Conservation (phyloP, 768 basidiomycete genomes). For the Gloeophyllum trabeum region DNA sequence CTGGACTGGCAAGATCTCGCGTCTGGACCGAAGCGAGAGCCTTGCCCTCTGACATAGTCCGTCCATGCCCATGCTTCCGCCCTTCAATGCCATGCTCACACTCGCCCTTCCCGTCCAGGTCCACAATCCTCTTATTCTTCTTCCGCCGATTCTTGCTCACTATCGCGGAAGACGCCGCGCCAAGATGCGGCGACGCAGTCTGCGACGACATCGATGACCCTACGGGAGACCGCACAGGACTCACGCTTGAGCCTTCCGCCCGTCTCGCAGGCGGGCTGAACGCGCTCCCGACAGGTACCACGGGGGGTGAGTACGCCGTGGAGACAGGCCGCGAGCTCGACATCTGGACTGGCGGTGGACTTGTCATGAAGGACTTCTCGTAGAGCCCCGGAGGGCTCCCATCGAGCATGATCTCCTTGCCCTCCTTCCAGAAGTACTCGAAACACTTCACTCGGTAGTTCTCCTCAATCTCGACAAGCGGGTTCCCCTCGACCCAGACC, state of each 20-base stretch:
- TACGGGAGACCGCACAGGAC: constrained; percentile 1
- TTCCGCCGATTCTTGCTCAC: constrained; percentile 38
- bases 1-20: not conserved
- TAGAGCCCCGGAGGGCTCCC: constrained; percentile 59
- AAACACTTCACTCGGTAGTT: constrained; percentile 73
- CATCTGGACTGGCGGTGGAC: constrained; percentile 39
- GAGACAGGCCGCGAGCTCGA: constrained; percentile 35
- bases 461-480: constrained; percentile 57
- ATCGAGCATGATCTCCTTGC: constrained; percentile 69
- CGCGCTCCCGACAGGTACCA: constrained; percentile 45
- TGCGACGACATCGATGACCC: constrained; percentile 19
- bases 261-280: no score
- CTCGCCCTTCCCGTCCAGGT: constrained; percentile 41
- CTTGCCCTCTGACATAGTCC: not conserved
- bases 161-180: constrained; percentile 23
- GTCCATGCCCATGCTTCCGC: not conserved
- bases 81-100: no score
- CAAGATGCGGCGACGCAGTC: constrained; percentile 32
- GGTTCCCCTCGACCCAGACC: constrained; percentile 81
- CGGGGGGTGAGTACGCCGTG: constrained; percentile 41
- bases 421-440: constrained; percentile 75
- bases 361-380: constrained; percentile 51
- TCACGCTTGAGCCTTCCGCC: constrained; percentile 3
- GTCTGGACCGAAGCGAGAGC: not conserved
- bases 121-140: constrained; percentile 69